Evolutionary conservation across 495 filamentous ascomycete species (phyloP).

Genomic region (Aspergillus avenaceus): DNA sequence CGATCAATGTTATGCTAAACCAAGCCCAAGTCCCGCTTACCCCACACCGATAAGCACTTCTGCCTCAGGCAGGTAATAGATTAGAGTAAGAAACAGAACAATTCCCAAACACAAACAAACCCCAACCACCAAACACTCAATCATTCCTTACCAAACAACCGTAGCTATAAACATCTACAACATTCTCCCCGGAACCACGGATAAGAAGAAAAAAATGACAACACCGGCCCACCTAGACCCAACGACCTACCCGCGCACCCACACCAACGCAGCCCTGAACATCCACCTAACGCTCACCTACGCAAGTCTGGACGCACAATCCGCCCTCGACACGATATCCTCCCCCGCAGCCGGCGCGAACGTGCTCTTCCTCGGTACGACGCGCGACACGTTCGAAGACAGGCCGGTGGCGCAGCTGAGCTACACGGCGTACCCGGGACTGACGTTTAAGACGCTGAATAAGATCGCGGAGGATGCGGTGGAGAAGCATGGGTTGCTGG

Average conservation of each 20-base stretch:
- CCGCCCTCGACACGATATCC: constrained; percentile 62
- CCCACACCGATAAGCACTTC: background rate
- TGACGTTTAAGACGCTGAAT: constrained; percentile 72
- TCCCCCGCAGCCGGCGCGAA: constrained; percentile 83
- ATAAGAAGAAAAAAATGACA: constrained; percentile 7
- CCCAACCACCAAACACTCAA: too few species aligned
- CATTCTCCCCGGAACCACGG: background rate
- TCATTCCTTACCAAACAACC: background rate
- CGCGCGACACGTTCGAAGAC: constrained; percentile 73
- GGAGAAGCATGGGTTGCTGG: constrained; percentile 56
- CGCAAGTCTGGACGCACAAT: constrained; percentile 52
- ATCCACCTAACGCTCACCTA: constrained; percentile 54
- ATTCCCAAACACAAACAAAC: background rate
- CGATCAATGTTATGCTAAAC: background rate
- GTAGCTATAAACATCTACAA: too few species aligned
- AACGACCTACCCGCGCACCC: constrained; percentile 38
- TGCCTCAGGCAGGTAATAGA: constrained; percentile 1
- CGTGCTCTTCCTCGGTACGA: constrained; percentile 85
- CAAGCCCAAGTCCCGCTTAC: background rate
- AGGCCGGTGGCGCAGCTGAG: constrained; percentile 72
- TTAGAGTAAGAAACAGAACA: too few species aligned
- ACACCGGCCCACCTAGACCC: constrained; percentile 35
- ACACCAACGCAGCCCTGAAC: constrained; percentile 23
- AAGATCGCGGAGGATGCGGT: constrained; percentile 59
- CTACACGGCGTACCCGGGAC: constrained; percentile 77